Evolutionary conservation across 2,329 filamentous ascomycete species (phyloP).

Genomic region (Xylariaceae sp.): DNA sequence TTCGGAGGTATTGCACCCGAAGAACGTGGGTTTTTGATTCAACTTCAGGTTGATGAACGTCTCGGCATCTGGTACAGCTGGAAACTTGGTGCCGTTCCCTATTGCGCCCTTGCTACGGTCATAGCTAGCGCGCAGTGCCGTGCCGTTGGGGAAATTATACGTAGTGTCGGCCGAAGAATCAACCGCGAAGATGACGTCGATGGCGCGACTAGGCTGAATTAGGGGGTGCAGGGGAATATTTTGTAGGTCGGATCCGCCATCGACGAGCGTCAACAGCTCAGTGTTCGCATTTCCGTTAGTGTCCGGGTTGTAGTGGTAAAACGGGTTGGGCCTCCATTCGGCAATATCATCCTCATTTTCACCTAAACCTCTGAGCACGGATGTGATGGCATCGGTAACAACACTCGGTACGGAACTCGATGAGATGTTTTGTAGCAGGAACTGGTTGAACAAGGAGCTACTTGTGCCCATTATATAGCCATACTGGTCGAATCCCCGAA

Average conservation of each 20-base stretch:
- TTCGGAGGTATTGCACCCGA: constrained; percentile 75
- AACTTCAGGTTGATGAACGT: constrained; percentile 80
- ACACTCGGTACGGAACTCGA: constrained; percentile 51
- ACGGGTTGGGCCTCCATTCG: constrained; percentile 76
- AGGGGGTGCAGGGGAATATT: constrained; percentile 82
- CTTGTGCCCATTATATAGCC: constrained; percentile 88
- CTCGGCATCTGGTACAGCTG: constrained; percentile 72
- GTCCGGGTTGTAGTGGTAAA: constrained; percentile 66
- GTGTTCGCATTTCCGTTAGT: constrained; percentile 62
- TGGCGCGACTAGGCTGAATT: constrained; percentile 71
- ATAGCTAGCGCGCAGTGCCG: constrained; percentile 75
- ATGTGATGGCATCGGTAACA: constrained; percentile 56
- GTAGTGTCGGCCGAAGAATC: constrained; percentile 77
- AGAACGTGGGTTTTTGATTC: constrained; percentile 78
- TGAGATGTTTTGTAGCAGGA: constrained; percentile 69
- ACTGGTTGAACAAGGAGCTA: constrained; percentile 82
- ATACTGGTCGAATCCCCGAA: constrained; percentile 81
- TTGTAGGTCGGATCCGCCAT: constrained; percentile 78
- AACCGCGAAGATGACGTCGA: constrained; percentile 83
- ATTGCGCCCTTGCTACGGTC: constrained; percentile 63
- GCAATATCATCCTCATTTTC: constrained; percentile 73
- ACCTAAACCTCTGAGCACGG: constrained; percentile 62
- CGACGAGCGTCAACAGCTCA: constrained; percentile 70
- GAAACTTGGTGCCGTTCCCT: constrained; percentile 73
- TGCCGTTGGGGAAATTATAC: constrained; percentile 77